Evolutionary conservation across 805 yeast species (phyloP), one percentile per base, ranked within the genome.

Genomic region (Pichia cabralensis): DNA sequence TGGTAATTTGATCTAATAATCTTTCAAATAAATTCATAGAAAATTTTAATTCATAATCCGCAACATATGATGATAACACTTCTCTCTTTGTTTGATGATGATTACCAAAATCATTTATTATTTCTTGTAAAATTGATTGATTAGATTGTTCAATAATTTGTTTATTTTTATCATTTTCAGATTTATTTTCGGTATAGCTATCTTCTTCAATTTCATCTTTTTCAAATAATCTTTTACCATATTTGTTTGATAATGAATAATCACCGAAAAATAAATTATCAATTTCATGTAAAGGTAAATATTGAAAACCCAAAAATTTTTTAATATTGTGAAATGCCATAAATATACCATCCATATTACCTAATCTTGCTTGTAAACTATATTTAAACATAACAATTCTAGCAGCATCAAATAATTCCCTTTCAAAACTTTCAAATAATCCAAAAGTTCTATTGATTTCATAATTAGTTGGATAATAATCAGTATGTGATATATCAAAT

Each of bases 311-410:
- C 57, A 89, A 84, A 46, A 88, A 71, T 31, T 75, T 62, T 21
- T 72, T 65, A 33, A 85, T 69, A 53, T 88, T 89, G 55, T 89
- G 98, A 55, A 78, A 89, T 0, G 96, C 96, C 12, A 89, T 67
- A 46, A 83, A 85, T 3, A 92, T 84, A 6, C 98, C 98, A 56
- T 88, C 96, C 97, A 92, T 89, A 47, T 81, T 76, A 3, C 97
- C 98, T 27, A 89, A 81, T 42, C 96, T 67, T 0, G 96, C 97
- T 56, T 92, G 97, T 44, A 89, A 64, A 3, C 82, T 71, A 51
- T 89, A 89, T 58, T 89, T 89, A 46, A 89, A 61, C 58, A 89
- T 58, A 0, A 92, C 79, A 2, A 89, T 71, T 38, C 82, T 61
- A 13, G 78, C 71, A 47, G 89, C 66, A 49, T 89, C 97, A 41